Evolutionary conservation across 2,329 filamentous ascomycete species (phyloP).

Genomic region (Fusarium xyrophilum): DNA sequence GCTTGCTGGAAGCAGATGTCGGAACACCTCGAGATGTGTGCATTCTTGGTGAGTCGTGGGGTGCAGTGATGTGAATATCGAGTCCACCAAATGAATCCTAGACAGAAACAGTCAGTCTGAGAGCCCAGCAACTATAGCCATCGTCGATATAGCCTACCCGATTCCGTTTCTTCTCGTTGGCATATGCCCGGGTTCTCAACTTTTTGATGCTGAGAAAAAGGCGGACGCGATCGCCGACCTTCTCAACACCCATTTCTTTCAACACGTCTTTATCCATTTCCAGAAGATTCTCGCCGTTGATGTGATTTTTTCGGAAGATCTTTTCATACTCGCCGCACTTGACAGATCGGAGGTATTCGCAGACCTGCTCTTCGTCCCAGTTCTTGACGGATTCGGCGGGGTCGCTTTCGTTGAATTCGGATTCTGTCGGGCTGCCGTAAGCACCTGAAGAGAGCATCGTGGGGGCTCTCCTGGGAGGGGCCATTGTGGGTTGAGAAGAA

Average conservation of each 20-base stretch:
- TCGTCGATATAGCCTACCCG: constrained; percentile 65
- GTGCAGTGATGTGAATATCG: constrained; percentile 64
- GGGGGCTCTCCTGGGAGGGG: constrained; percentile 60
- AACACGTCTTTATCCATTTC: constrained; percentile 97
- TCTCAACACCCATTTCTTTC: constrained; percentile 98
- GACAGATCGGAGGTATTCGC: constrained; percentile 88
- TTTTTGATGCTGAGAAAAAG: constrained; percentile 88
- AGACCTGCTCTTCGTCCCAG: constrained; percentile 92
- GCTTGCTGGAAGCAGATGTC: constrained; percentile 56
- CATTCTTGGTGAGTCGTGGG: constrained; percentile 59
- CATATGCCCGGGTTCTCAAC: constrained; percentile 76
- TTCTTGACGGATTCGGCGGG: constrained; percentile 77
- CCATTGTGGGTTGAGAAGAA: constrained; percentile 57
- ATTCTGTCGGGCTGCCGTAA: constrained; percentile 86
- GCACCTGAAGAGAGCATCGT: constrained; percentile 56
- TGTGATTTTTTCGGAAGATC: constrained; percentile 89
- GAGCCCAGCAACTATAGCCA: neutral
- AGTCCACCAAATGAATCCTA: constrained; percentile 86
- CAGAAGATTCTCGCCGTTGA: constrained; percentile 94
- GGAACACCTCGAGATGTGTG: constrained; percentile 62
- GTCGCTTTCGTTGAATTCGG: constrained; percentile 87
- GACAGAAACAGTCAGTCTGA: constrained; percentile 9
- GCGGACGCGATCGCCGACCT: constrained; percentile 93
- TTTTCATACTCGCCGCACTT: constrained; percentile 94
- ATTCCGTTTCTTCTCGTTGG: constrained; percentile 82